A percentile compares a stretch with the other conserved stretches of the same genome.
Evolutionary conservation across 352 stramenopile species (phyloP).

Genomic region (Globisporangium mamillatum): DNA sequence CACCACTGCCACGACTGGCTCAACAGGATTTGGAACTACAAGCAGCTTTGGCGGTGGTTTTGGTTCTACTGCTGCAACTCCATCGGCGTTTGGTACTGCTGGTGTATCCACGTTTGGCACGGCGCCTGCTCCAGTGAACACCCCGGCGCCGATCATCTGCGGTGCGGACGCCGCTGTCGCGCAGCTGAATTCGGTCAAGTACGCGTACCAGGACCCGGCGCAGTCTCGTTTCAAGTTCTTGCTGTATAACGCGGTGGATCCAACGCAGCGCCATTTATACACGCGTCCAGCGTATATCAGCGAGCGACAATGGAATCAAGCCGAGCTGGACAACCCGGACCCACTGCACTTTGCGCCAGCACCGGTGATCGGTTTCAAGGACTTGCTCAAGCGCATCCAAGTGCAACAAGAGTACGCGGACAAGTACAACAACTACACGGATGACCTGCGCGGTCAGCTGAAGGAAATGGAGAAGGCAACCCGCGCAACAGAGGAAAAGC

Average conservation of each 20-base stretch:
- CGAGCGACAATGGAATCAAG: constrained; percentile 83
- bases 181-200: constrained; percentile 80
- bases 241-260: constrained; percentile 88
- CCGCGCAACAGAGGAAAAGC: constrained; percentile 77
- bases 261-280: constrained; percentile 79
- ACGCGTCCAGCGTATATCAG: constrained; percentile 76
- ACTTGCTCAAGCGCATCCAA: constrained; percentile 81
- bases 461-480: constrained; percentile 82
- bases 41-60: constrained; percentile 10
- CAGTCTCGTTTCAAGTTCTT: constrained; percentile 89
- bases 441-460: constrained; percentile 69
- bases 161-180: constrained; percentile 71
- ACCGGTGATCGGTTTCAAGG: constrained; percentile 73
- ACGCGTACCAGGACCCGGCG: constrained; percentile 76
- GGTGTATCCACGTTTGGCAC: constrained; percentile 29
- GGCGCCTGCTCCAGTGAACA: constrained; percentile 33
- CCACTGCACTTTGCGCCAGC: constrained; percentile 75
- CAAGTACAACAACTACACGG: constrained; percentile 81
- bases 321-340: constrained; percentile 84
- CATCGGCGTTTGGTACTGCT: constrained; percentile 30
- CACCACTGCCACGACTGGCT: background rate
- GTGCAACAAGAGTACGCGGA: constrained; percentile 76
- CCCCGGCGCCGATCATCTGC: constrained; percentile 67
- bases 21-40: background rate
- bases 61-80: constrained; percentile 11